A percentile compares a stretch with the other conserved stretches of the same genome.
Conservation (phyloP, 169 alveolate species). For the Plasmodium coatneyi region DNA sequence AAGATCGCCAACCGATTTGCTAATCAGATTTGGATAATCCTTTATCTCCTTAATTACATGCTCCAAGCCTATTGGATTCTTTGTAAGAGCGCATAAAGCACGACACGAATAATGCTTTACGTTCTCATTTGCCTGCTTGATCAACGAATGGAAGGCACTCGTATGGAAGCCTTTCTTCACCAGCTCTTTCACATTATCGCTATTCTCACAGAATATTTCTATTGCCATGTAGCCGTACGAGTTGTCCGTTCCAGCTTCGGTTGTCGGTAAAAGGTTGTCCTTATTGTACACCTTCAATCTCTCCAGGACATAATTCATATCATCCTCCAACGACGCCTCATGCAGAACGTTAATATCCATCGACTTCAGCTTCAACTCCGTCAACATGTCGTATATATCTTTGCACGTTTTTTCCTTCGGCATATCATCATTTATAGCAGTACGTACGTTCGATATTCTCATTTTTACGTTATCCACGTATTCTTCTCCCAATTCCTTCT, state of each 20-base stretch:
- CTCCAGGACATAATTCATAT: conserved; percentile 61
- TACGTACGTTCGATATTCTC: conserved; percentile 67
- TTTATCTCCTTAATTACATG: conserved; percentile 23
- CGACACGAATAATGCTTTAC: conserved; percentile 72
- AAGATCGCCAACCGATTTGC: conserved; percentile 68
- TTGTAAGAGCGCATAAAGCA: conserved; percentile 69
- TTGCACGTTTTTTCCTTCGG: conserved; percentile 84
- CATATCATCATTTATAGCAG: conserved; percentile 79
- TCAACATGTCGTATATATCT: conserved; percentile 79
- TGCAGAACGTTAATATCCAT: conserved; percentile 40
- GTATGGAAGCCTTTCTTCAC: conserved; percentile 33
- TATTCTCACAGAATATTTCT: conserved; percentile 74
- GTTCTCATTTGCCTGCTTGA: conserved; percentile 47
- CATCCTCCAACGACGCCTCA: conserved; percentile 73
- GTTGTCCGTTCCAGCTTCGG: conserved; percentile 77
- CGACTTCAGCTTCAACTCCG: conserved; percentile 69
- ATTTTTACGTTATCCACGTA: conserved; percentile 62
- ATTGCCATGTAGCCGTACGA: conserved; percentile 82
- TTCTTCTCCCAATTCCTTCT: conserved; percentile 74
- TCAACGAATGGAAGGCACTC: conserved; percentile 34
- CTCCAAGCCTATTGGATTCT: conserved; percentile 29
- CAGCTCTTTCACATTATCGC: conserved; percentile 50
- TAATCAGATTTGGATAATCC: conserved; percentile 59
- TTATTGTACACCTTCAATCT: conserved; percentile 41
- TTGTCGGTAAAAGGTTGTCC: conserved; percentile 40